Evolutionary conservation across 2,329 filamentous ascomycete species (phyloP), one percentile per base, ranked within the genome.

Genomic region (Triangularia setosa): DNA sequence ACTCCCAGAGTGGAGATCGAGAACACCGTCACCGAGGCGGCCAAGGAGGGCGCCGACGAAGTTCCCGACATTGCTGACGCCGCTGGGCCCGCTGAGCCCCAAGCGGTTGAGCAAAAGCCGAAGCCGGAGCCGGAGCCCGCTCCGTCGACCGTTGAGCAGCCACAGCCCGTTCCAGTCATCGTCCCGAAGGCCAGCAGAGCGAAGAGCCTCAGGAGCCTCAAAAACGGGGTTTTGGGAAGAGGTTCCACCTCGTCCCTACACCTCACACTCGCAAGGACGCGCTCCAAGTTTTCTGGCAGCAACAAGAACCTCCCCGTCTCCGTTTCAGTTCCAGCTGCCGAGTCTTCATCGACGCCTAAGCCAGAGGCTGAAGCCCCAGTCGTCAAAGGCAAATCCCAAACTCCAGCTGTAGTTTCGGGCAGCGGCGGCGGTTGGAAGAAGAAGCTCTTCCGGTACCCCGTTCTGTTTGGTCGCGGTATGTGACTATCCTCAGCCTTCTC

Each of bases 21-120:
- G 64, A 54, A 66, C 56, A 59, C 67, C 62, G 40, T 61, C 53
- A 33, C 65, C 64, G 24, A 61, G 27, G 6, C 61, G 64, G 16
- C 65, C 63, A 23, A 52, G 53, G 35, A 61, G 23, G 6, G 59
- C 44, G 21, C 62, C 57, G 35, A 53, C 57, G 27, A 28, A 24
- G 23, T 68, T 65, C 33, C 65, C 66, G 48, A 70, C 67, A 54
- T 59, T 71, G 58, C 53, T 71, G 61, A 69, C 65, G 48, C 67
- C 69, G 21, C 64, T 71, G 62, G 67, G 68, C 7, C 65, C 68
- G 21, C 60, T 71, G 53, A 70, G 40, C 4, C 68, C 69, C 44
- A 63, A 59, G 56, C 52, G 65, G 25, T 62, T 68, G 53, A 71
- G 68, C 68, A 66, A 61, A 12, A 54, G 56, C 27, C 62, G 66